Conservation (phyloP, 805 yeast species). For the Sugiyamaella valdiviana region DNA sequence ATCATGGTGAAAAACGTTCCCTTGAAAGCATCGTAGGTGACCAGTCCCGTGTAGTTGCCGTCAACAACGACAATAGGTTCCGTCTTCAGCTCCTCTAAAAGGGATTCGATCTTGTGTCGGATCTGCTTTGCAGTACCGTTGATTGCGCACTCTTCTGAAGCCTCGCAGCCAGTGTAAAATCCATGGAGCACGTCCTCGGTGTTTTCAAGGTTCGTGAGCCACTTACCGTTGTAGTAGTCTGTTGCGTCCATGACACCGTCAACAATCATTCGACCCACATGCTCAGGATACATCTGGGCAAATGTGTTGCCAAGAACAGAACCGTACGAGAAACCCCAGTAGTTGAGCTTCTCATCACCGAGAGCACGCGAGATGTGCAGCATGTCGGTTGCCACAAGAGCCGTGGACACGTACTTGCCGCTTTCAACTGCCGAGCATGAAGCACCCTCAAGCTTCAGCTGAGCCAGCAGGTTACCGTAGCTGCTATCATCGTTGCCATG, state of each 20-base stretch:
- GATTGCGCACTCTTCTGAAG: slow-evolving; percentile 4
- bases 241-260: slow-evolving; percentile 22
- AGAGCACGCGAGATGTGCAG: slow-evolving; percentile 19
- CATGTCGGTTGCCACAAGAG: slow-evolving; percentile 24
- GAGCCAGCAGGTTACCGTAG: slow-evolving; percentile 13
- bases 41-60: neutral
- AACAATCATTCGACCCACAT: slow-evolving; percentile 18
- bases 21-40: slow-evolving; percentile 13
- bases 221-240: slow-evolving; percentile 19
- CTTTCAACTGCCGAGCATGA: slow-evolving; percentile 12
- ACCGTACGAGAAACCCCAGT: slow-evolving; percentile 27
- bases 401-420: slow-evolving; percentile 18
- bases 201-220: slow-evolving; percentile 17
- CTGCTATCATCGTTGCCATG: slow-evolving; percentile 10
- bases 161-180: slow-evolving; percentile 15
- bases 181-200: slow-evolving; percentile 13
- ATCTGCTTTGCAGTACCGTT: slow-evolving; percentile 8
- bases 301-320: slow-evolving; percentile 21
- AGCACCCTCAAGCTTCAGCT: slow-evolving; percentile 11
- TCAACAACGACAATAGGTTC: slow-evolving; percentile 11
- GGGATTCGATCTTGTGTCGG: slow-evolving; percentile 1
- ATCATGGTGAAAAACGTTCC: slow-evolving; percentile 10
- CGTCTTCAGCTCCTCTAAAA: slow-evolving; percentile 8
- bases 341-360: slow-evolving; percentile 23
- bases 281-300: slow-evolving; percentile 23